These are phyloP conservation scores for Gigaspora rosea DNA, from an alignment of 192 early-diverging fungal species.

Conservation along the genomic window DNA sequence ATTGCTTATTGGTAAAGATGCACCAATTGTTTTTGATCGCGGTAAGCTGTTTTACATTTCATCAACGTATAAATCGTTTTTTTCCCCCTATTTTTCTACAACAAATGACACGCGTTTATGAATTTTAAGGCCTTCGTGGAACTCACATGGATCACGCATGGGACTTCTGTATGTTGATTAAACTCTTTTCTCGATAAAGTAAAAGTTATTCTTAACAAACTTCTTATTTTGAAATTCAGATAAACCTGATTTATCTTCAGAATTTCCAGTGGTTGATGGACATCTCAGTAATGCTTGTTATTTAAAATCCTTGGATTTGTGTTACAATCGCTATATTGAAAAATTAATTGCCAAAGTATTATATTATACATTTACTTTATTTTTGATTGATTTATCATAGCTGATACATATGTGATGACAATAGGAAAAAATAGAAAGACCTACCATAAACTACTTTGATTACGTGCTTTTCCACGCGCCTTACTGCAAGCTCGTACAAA, in stretches of 20 bases:
- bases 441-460: slow-evolving; percentile 64
- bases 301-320: slow-evolving; percentile 84
- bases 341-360: slow-evolving; percentile 52
- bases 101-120: background rate
- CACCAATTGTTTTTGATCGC: slow-evolving; percentile 90
- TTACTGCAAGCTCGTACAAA: slow-evolving; percentile 96
- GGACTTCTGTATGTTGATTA: slow-evolving; percentile 72
- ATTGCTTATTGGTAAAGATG: slow-evolving; percentile 90
- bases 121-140: slow-evolving; percentile 65
- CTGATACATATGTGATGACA: background rate
- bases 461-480: slow-evolving; percentile 95
- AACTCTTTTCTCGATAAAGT: background rate
- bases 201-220: background rate
- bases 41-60: slow-evolving; percentile 36
- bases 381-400: background rate
- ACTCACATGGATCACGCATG: slow-evolving; percentile 97
- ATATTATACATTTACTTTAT: background rate
- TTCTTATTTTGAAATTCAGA: slow-evolving; percentile 38
- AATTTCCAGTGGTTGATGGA: slow-evolving; percentile 98
- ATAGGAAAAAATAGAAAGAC: slow-evolving; percentile 17
- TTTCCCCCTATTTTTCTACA: background rate
- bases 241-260: slow-evolving; percentile 96
- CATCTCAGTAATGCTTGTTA: slow-evolving; percentile 93
- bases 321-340: slow-evolving; percentile 83
- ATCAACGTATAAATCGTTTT: background rate